Percentiles rank a stretch among this genome's conserved stretches.
phyloP scores from a whole-genome alignment of 2,329 filamentous ascomycete species.

The Neonectria neomacrospora region DNA sequence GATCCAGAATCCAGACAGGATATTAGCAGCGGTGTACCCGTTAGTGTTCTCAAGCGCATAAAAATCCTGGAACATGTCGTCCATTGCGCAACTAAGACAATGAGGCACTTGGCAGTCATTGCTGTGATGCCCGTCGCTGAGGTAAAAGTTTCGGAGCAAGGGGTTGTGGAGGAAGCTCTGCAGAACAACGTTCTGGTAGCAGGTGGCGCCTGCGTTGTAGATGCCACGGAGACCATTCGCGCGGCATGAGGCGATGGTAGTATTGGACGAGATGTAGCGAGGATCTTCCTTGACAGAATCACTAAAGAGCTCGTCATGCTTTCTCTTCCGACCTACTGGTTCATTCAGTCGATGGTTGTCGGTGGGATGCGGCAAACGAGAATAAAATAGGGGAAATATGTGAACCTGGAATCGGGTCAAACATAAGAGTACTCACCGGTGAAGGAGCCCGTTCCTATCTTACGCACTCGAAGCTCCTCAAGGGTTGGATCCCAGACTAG shows the following conservation, averaged over 20 bases:
- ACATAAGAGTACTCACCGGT: conserved; percentile 60
- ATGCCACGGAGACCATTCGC: conserved; percentile 90
- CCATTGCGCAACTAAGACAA: conserved; percentile 77
- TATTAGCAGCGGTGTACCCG: conserved; percentile 89
- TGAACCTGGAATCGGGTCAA: neutral
- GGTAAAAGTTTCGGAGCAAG: conserved; percentile 89
- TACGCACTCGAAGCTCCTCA: conserved; percentile 77
- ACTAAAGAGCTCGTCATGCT: conserved; percentile 76
- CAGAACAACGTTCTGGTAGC: conserved; percentile 96
- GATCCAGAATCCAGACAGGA: conserved; percentile 91
- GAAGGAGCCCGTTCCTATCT: conserved; percentile 74
- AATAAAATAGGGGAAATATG: neutral
- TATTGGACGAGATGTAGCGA: conserved; percentile 81
- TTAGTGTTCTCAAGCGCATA: conserved; percentile 82
- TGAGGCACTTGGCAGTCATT: conserved; percentile 74
- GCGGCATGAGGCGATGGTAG: conserved; percentile 81
- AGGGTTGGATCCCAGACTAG: conserved; percentile 85
- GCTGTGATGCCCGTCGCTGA: conserved; percentile 87
- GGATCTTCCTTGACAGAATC: conserved; percentile 77
- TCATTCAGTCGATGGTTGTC: conserved; percentile 11
- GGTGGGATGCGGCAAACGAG: neutral
- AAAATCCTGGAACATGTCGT: conserved; percentile 79
- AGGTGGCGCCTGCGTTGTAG: conserved; percentile 98
- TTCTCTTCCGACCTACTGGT: conserved; percentile 73
- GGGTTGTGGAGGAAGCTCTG: conserved; percentile 96